Conservation (phyloP, 129 eudicot species). For the Solidago caesia region DNA sequence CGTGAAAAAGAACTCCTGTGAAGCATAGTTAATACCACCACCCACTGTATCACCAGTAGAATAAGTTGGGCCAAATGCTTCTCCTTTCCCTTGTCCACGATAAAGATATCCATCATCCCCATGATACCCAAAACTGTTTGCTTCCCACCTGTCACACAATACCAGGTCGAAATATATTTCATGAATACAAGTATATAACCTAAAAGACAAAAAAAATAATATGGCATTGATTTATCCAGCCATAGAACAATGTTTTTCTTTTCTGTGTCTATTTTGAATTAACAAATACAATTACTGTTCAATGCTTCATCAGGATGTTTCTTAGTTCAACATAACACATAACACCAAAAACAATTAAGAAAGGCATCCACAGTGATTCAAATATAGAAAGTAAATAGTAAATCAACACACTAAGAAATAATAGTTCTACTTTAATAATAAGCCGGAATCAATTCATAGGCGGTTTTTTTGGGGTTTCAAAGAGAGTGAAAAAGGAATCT, state of each 20-base stretch:
- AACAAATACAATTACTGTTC: too few species aligned
- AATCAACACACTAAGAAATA: too few species aligned
- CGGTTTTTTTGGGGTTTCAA: too few species aligned
- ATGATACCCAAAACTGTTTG: slow-evolving; percentile 95
- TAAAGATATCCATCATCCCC: slow-evolving; percentile 95
- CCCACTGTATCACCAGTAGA: slow-evolving; percentile 81
- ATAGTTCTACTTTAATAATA: too few species aligned
- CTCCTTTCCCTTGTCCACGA: slow-evolving; percentile 84
- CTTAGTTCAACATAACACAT: background rate
- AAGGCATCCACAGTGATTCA: background rate
- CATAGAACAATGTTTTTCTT: too few species aligned
- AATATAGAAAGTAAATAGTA: too few species aligned
- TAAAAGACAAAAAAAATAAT: background rate
- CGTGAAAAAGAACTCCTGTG: slow-evolving; percentile 84
- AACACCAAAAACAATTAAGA: background rate
- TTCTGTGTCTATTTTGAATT: too few species aligned
- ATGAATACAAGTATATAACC: background rate
- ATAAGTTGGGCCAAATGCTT: slow-evolving; percentile 66
- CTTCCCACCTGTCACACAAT: slow-evolving; percentile 68
- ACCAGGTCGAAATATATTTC: slow-evolving; percentile 1
- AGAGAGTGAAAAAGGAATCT: too few species aligned
- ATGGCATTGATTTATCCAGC: background rate
- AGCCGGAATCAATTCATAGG: too few species aligned
- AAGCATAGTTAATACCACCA: slow-evolving; percentile 74
- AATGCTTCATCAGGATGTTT: too few species aligned